Evolutionary conservation across 495 filamentous ascomycete genomes (phyloP).

Genomic region (Friedmanniomyces endolithicus): DNA sequence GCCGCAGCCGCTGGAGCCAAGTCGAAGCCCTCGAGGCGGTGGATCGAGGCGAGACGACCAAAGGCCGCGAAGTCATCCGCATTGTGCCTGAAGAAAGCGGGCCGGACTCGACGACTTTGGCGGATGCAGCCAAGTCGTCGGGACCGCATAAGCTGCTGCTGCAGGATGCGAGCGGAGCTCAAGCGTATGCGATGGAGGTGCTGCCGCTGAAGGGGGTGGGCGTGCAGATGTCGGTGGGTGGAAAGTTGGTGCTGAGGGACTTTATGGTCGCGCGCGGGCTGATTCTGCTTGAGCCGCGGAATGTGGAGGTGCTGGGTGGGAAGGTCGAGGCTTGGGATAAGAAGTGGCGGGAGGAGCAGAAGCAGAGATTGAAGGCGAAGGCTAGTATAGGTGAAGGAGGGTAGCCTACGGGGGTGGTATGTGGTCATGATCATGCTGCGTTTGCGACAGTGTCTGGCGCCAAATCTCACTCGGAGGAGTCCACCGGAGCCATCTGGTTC

Average conservation of each 20-base stretch:
- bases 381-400: constrained; percentile 9
- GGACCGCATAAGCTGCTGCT: constrained; percentile 71
- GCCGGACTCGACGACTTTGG: constrained; percentile 15
- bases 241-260: constrained; percentile 62
- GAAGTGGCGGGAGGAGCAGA: constrained; percentile 60
- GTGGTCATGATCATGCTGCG: background rate
- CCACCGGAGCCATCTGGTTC: too few relatives aligned
- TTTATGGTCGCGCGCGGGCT: constrained; percentile 61
- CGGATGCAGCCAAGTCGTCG: constrained; percentile 11
- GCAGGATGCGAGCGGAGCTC: constrained; percentile 63
- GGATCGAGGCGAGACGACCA: constrained; percentile 69
- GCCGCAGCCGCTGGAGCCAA: constrained; percentile 65
- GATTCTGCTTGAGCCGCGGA: constrained; percentile 56
- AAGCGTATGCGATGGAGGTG: constrained; percentile 64
- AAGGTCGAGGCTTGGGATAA: constrained; percentile 74
- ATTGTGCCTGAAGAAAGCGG: constrained; percentile 44
- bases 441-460: too few relatives aligned
- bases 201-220: constrained; percentile 50
- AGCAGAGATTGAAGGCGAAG: constrained; percentile 51
- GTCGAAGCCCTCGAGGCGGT: constrained; percentile 73
- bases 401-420: background rate
- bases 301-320: constrained; percentile 59
- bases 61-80: constrained; percentile 72
- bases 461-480: too few relatives aligned
- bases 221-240: constrained; percentile 59